These are phyloP conservation scores for Exophiala xenobiotica DNA, from an alignment of 2,329 filamentous ascomycete genomes.

Conservation along the genomic window DNA sequence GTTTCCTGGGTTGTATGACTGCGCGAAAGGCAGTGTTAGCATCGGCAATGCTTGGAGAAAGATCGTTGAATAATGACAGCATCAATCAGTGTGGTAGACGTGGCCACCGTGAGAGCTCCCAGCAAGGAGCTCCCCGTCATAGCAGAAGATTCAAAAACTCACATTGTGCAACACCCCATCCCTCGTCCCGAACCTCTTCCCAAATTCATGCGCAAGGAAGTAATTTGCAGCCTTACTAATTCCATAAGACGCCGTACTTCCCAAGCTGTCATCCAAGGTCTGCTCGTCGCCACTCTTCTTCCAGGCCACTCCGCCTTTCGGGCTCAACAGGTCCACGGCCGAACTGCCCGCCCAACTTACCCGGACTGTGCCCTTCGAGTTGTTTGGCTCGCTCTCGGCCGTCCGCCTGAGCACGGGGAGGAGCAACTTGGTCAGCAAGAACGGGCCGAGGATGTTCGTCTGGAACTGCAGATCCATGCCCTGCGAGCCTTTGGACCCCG, in stretches of 20 bases:
- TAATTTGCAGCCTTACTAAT: conserved; percentile 21
- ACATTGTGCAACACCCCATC: conserved; percentile 25
- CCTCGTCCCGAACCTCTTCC: conserved; percentile 9
- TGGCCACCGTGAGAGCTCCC: too few species aligned
- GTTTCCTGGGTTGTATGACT: conserved; percentile 43
- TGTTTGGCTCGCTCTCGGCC: conserved; percentile 18
- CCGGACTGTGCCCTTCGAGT: conserved; percentile 34
- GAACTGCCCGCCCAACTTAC: conserved; percentile 34
- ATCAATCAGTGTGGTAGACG: background rate
- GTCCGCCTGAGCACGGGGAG: conserved; percentile 37
- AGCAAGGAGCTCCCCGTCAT: too few species aligned
- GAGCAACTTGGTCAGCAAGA: conserved; percentile 41
- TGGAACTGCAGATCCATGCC: conserved; percentile 41
- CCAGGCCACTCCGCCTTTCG: conserved; percentile 13
- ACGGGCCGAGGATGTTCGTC: conserved; percentile 40
- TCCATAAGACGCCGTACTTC: conserved; percentile 5
- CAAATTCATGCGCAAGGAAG: conserved; percentile 23
- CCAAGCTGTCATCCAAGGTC: conserved; percentile 11
- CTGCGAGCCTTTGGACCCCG: conserved; percentile 36
- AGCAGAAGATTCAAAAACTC: too few species aligned
- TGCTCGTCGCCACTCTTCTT: conserved; percentile 9
- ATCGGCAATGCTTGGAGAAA: background rate
- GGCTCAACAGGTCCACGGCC: conserved; percentile 9
- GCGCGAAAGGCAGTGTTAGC: background rate
- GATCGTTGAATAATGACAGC: background rate